Evolutionary conservation across 345 rosid genomes (phyloP).

Genomic region (Gossypium australe): DNA sequence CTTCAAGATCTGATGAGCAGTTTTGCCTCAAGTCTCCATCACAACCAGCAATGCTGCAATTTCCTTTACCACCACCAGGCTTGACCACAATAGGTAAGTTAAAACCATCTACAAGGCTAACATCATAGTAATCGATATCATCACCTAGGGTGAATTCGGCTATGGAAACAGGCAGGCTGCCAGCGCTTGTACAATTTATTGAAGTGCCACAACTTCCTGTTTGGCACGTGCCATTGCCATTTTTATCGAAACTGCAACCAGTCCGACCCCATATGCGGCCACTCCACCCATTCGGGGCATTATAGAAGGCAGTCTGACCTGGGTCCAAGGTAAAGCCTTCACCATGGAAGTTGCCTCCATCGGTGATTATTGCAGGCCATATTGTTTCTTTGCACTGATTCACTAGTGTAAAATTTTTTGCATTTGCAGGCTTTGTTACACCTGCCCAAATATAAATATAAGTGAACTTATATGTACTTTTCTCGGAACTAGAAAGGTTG

Average conservation of each 20-base stretch:
- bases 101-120: conserved; percentile 64
- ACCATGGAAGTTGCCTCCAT: conserved; percentile 19
- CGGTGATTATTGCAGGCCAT: conserved; percentile 52
- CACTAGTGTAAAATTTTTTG: conserved; percentile 39
- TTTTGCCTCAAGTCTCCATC: conserved; percentile 41
- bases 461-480: background rate
- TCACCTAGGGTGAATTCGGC: conserved; percentile 50
- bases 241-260: conserved; percentile 37
- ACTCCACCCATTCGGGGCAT: conserved; percentile 38
- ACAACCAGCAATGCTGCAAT: conserved; percentile 54
- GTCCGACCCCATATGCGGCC: conserved; percentile 70
- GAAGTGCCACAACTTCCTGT: conserved; percentile 48
- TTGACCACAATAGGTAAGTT: conserved; percentile 40
- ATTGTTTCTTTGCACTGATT: conserved; percentile 54
- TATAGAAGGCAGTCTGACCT: conserved; percentile 36
- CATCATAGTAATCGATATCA: conserved; percentile 39
- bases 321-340: conserved; percentile 35
- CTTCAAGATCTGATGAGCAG: conserved; percentile 42
- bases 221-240: conserved; percentile 36
- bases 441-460: background rate
- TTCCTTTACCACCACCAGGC: conserved; percentile 38
- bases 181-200: conserved; percentile 38
- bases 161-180: conserved; percentile 42
- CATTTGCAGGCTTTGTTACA: conserved; percentile 17
- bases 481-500: too few species aligned